Percentiles rank a stretch among this genome's conserved stretches.
phyloP scores from a whole-genome alignment of 306 rosid species.

The Lathyrus aphaca region DNA sequence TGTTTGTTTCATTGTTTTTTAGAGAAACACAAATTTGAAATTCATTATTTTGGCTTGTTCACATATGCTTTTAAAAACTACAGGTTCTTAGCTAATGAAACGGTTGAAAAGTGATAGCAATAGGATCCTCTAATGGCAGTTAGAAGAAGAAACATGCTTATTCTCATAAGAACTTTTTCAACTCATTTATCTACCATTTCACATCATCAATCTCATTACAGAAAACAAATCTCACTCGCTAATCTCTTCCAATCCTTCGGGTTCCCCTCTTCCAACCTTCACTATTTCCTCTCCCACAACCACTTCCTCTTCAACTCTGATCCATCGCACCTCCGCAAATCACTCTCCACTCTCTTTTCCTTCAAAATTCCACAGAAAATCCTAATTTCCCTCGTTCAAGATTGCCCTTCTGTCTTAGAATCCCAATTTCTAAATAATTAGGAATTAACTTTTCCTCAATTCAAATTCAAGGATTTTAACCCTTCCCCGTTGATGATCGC shows the following conservation, averaged over 20 bases:
- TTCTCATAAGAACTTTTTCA: not conserved
- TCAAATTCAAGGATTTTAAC: conserved; percentile 29
- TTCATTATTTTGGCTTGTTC: no score
- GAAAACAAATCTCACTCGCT: conserved; percentile 57
- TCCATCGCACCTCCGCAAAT: conserved; percentile 46
- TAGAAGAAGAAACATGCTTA: not conserved
- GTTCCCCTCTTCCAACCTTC: conserved; percentile 59
- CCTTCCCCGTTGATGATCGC: conserved; percentile 50
- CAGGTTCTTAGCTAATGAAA: no score
- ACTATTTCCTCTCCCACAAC: conserved; percentile 46
- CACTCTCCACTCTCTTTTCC: conserved; percentile 54
- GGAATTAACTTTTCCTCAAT: conserved; percentile 49
- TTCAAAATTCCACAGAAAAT: conserved; percentile 61
- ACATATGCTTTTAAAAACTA: no score
- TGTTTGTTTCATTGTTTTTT: not conserved
- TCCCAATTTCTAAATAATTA: conserved; percentile 52
- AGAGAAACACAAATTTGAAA: no score
- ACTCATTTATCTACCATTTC: not conserved
- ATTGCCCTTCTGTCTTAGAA: conserved; percentile 69
- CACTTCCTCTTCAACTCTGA: conserved; percentile 48
- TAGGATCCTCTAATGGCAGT: not conserved
- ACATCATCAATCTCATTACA: conserved; percentile 38
- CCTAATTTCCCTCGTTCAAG: conserved; percentile 52
- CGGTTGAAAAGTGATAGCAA: no score
- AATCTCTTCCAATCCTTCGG: conserved; percentile 64